Conservation (phyloP, 2,329 filamentous ascomycete genomes). For the Sclerotinia trifoliorum region DNA sequence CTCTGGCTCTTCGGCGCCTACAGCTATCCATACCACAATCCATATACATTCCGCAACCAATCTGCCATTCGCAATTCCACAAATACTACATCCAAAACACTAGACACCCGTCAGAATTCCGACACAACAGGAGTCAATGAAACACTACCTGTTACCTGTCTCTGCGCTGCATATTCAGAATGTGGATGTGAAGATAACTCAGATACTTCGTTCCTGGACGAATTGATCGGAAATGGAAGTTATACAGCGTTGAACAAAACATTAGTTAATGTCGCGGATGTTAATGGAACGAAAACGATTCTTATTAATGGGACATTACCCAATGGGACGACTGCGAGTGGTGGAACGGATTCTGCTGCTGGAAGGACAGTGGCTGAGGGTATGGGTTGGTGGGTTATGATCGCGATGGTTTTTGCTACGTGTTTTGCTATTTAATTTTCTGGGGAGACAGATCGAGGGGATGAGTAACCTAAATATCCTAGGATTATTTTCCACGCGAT, state of each 20-base stretch:
- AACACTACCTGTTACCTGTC: constrained; percentile 59
- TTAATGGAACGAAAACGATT: constrained; percentile 64
- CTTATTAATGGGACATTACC: constrained; percentile 74
- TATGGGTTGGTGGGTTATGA: constrained; percentile 37
- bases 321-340: constrained; percentile 60
- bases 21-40: constrained; percentile 56
- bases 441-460: background rate
- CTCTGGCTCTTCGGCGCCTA: constrained; percentile 64
- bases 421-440: constrained; percentile 17
- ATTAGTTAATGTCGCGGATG: constrained; percentile 59
- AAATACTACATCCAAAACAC: constrained; percentile 43
- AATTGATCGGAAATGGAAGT: constrained; percentile 64
- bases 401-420: constrained; percentile 32
- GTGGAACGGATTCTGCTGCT: constrained; percentile 44
- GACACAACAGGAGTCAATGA: constrained; percentile 47
- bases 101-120: constrained; percentile 34
- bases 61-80: constrained; percentile 36
- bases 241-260: constrained; percentile 59
- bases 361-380: constrained; percentile 23
- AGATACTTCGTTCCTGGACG: constrained; percentile 57
- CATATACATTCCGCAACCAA: constrained; percentile 53
- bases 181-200: constrained; percentile 71
- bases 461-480: background rate
- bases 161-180: constrained; percentile 54
- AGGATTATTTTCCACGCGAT: background rate